Percentiles rank a stretch among this genome's conserved stretches.
Conservation (phyloP, 345 rosid genomes). For the Brassica juncea region DNA sequence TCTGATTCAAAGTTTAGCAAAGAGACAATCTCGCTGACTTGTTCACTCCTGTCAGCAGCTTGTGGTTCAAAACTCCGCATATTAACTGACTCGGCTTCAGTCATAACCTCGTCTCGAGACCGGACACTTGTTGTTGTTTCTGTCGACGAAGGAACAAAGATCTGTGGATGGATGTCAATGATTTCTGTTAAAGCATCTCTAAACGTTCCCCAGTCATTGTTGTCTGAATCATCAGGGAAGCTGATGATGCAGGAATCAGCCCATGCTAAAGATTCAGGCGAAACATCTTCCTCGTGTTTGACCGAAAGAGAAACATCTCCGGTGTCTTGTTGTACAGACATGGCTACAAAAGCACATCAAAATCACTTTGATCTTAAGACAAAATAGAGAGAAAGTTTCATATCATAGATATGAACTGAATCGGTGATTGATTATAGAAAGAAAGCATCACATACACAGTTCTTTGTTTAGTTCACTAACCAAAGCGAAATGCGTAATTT, state of each 20-base stretch:
- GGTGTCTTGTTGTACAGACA: constrained; percentile 26
- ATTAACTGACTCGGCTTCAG: constrained; percentile 4
- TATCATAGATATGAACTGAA: not conserved
- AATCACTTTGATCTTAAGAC: not conserved
- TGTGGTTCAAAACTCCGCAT: constrained; percentile 11
- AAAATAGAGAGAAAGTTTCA: not conserved
- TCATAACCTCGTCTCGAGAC: constrained; percentile 32
- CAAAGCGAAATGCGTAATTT: not conserved
- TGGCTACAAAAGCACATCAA: constrained; percentile 22
- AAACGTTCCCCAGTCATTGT: constrained; percentile 46
- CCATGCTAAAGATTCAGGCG: constrained; percentile 67
- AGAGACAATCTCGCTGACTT: constrained; percentile 25
- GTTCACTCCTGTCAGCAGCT: constrained; percentile 22
- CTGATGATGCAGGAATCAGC: constrained; percentile 64
- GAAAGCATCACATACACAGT: not conserved
- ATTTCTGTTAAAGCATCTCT: constrained; percentile 61
- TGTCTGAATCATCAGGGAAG: constrained; percentile 49
- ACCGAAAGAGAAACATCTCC: constrained; percentile 16
- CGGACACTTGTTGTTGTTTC: not conserved
- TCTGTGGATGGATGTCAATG: constrained; percentile 45
- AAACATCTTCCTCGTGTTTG: constrained; percentile 39
- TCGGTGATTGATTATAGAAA: not conserved
- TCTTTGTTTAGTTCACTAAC: not conserved
- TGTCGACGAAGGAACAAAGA: constrained; percentile 25
- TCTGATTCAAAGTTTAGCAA: constrained; percentile 32